Evolutionary conservation across 768 basidiomycete species (phyloP).

Genomic region (Fistulinella prunicolor): DNA sequence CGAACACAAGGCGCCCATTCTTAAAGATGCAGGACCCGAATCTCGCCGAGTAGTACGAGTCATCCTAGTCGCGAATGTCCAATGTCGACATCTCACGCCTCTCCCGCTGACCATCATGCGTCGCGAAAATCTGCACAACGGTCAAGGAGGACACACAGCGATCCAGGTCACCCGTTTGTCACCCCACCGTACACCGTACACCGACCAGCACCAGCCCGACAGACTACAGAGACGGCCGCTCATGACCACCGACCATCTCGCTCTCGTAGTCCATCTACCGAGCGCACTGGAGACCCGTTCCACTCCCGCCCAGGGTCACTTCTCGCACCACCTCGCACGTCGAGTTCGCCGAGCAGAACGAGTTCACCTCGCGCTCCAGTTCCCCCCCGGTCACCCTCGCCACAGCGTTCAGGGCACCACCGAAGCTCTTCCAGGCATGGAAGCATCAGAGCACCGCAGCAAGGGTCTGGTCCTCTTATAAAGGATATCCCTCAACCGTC

Average conservation of each 20-base stretch:
- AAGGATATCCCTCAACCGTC: slow-evolving; percentile 20
- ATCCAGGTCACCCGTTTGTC: slow-evolving; percentile 22
- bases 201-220: slow-evolving; percentile 27
- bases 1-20: too few relatives aligned
- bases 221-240: slow-evolving; percentile 6
- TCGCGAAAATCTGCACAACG: slow-evolving; percentile 9
- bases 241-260: slow-evolving; percentile 1
- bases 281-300: slow-evolving; percentile 15
- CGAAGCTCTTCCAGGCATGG: slow-evolving; percentile 20
- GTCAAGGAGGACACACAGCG: slow-evolving; percentile 17
- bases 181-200: slow-evolving; percentile 23
- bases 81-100: slow-evolving; percentile 19
- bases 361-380: slow-evolving; percentile 12
- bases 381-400: slow-evolving; percentile 16
- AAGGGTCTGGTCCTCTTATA: slow-evolving; percentile 9
- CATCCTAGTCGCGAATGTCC: too few relatives aligned
- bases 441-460: slow-evolving; percentile 16
- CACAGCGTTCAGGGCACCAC: slow-evolving; percentile 15
- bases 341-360: slow-evolving; percentile 3
- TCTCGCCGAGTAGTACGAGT: too few relatives aligned
- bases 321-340: slow-evolving; percentile 7
- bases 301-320: slow-evolving; percentile 7
- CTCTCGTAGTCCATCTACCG: slow-evolving; percentile 24
- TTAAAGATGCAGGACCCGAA: too few relatives aligned
- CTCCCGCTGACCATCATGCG: slow-evolving; percentile 8